These are phyloP conservation scores for Marasmius sp. DNA, from an alignment of 1,284 basidiomycete species.

Conservation along the genomic window DNA sequence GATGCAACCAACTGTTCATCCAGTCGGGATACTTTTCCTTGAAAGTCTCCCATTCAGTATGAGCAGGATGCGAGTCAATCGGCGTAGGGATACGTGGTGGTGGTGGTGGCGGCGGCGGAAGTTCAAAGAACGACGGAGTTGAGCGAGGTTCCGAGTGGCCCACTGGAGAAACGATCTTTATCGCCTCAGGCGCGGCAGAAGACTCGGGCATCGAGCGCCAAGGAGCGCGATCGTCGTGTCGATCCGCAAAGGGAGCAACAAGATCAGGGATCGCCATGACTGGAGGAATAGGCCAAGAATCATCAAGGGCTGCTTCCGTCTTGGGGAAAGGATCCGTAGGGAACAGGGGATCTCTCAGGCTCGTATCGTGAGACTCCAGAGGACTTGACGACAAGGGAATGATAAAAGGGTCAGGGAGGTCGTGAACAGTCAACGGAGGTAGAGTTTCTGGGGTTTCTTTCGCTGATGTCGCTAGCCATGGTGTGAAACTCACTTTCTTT, in stretches of 20 bases:
- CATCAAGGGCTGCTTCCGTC: not conserved
- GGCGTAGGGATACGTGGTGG: no score
- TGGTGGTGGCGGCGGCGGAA: no score
- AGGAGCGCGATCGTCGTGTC: not conserved
- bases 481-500: not conserved
- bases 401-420: no score
- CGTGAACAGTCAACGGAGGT: no score
- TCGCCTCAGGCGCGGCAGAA: no score
- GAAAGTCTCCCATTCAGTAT: not conserved
- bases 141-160: no score
- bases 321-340: not conserved
- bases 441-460: not conserved
- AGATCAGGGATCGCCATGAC: not conserved
- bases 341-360: not conserved
- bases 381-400: not conserved
- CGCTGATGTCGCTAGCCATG: not conserved
- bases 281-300: not conserved
- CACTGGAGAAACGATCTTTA: no score
- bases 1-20: not conserved
- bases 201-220: not conserved
- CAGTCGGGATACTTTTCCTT: not conserved
- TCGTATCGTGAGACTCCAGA: not conserved
- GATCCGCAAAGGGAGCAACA: not conserved
- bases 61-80: no score
- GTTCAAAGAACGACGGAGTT: no score